phyloP scores from a whole-genome alignment of 305 asterid species.

The Solanum hybrid region DNA sequence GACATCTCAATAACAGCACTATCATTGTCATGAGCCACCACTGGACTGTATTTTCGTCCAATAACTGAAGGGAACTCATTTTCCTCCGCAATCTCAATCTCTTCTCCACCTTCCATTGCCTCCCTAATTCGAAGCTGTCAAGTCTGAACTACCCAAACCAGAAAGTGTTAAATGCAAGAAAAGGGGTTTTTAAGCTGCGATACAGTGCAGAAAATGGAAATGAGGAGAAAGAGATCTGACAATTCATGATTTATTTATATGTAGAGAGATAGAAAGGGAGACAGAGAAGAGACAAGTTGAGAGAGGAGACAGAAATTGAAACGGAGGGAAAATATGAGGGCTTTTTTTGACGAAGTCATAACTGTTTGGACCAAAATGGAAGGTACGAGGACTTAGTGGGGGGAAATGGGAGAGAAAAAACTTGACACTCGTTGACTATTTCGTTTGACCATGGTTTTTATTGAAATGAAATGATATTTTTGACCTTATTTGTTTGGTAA shows the following conservation, averaged over 20 bases:
- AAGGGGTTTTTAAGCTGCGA: not conserved
- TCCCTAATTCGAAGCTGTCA: not conserved
- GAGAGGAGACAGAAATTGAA: not conserved
- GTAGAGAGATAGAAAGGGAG: not conserved
- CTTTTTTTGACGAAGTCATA: not conserved
- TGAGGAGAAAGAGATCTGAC: conserved; percentile 5
- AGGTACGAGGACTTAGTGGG: not conserved
- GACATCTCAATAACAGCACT: conserved; percentile 88
- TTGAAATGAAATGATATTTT: not conserved
- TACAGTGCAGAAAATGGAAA: not conserved
- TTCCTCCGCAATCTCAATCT: conserved; percentile 1
- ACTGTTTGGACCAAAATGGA: not conserved
- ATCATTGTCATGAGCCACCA: conserved; percentile 70
- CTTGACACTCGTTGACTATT: not conserved
- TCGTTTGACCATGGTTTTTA: not conserved
- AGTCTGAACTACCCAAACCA: not conserved
- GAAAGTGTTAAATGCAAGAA: not conserved
- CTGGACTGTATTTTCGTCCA: conserved; percentile 82
- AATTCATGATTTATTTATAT: not conserved
- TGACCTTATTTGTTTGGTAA: not conserved
- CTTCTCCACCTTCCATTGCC: not conserved
- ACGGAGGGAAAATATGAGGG: not conserved
- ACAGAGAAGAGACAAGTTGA: not conserved
- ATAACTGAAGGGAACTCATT: not conserved
- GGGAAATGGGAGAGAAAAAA: not conserved